Percentiles rank a stretch among this genome's conserved stretches.
These are phyloP conservation scores for Colletotrichum tabaci DNA, from an alignment of 2,329 filamentous ascomycete species.

Conservation along the genomic window DNA sequence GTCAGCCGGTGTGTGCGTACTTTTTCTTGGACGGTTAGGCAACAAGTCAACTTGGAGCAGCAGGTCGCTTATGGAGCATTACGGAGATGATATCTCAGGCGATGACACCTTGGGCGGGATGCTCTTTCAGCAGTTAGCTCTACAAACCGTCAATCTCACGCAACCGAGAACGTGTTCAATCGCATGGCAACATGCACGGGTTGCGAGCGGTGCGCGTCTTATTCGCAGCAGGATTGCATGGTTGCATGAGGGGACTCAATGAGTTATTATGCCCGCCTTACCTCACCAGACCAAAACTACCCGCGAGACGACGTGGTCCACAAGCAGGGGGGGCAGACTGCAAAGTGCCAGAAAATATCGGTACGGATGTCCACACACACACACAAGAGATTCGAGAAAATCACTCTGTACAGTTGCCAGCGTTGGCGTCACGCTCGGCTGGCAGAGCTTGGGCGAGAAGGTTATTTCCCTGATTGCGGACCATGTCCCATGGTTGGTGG, in stretches of 20 bases:
- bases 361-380: no score
- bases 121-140: slow-evolving; percentile 20
- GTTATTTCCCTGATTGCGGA: slow-evolving; percentile 36
- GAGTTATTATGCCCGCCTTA: slow-evolving; percentile 18
- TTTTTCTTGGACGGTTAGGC: neutral
- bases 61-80: slow-evolving; percentile 12
- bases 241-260: slow-evolving; percentile 12
- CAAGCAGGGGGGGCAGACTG: slow-evolving; percentile 7
- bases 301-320: slow-evolving; percentile 20
- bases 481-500: slow-evolving; percentile 38
- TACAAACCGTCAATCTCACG: neutral
- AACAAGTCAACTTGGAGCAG: slow-evolving; percentile 7
- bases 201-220: slow-evolving; percentile 9
- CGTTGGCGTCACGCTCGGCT: slow-evolving; percentile 34
- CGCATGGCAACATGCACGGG: neutral
- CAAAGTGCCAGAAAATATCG: slow-evolving; percentile 17
- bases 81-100: neutral
- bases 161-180: neutral
- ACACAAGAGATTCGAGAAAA: slow-evolving; percentile 30
- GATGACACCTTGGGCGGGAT: slow-evolving; percentile 15
- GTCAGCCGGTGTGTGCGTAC: neutral
- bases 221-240: slow-evolving; percentile 4
- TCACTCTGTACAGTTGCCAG: slow-evolving; percentile 2
- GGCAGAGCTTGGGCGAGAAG: slow-evolving; percentile 35
- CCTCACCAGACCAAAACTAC: neutral